Evolutionary conservation across 2,329 filamentous ascomycete genomes (phyloP).

Genomic region (Aspergillus felis): DNA sequence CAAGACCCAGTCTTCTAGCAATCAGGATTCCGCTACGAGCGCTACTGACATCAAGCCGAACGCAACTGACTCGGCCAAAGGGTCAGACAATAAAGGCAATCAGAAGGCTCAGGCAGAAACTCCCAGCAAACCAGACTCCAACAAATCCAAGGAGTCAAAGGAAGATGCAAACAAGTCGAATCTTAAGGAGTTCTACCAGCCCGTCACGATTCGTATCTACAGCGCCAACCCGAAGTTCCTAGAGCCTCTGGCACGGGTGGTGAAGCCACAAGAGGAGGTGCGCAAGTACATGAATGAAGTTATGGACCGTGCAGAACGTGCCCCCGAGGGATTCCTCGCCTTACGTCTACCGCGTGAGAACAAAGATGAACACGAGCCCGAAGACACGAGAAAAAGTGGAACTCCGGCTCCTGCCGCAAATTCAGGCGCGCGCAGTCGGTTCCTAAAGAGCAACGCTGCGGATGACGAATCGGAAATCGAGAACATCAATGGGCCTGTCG

Average conservation of each 20-base stretch:
- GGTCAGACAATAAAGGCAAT: constrained; percentile 9
- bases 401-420: constrained; percentile 17
- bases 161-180: constrained; percentile 16
- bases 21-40: constrained; percentile 6
- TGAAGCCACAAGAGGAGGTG: constrained; percentile 52
- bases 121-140: constrained; percentile 3
- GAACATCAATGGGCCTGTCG: constrained; percentile 6
- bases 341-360: constrained; percentile 50
- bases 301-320: constrained; percentile 55
- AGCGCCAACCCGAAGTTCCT: constrained; percentile 50
- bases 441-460: constrained; percentile 18
- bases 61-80: constrained; percentile 16
- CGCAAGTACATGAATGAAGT: constrained; percentile 53
- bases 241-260: constrained; percentile 53
- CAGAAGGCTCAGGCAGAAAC: constrained; percentile 5
- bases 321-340: constrained; percentile 53
- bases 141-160: constrained; percentile 4
- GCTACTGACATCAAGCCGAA: neutral
- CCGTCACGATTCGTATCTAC: constrained; percentile 55
- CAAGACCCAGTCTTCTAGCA: constrained; percentile 1
- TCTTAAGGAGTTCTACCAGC: constrained; percentile 48
- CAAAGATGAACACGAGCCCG: constrained; percentile 23
- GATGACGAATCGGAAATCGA: constrained; percentile 23
- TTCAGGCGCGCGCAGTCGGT: constrained; percentile 18
- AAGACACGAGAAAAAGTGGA: constrained; percentile 15